These are phyloP conservation scores for Apostasia shenzhenica DNA, from an alignment of 106 monocot genomes.

Conservation along the genomic window DNA sequence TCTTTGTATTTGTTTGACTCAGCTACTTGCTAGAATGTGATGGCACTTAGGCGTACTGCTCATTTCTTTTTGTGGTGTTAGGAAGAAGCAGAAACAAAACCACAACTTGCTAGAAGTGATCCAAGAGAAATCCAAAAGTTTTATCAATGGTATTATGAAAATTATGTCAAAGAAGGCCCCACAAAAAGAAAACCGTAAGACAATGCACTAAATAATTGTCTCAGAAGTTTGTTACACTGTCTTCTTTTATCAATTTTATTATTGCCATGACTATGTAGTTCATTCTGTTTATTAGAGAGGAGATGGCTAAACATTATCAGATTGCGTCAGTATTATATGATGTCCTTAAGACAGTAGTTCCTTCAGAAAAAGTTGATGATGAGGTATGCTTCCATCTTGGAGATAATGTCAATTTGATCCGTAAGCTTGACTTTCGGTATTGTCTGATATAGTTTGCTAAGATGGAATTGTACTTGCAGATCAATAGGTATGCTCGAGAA, in stretches of 20 bases:
- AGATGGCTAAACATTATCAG: conserved; percentile 91
- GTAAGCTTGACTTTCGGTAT: background rate
- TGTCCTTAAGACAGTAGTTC: conserved; percentile 76
- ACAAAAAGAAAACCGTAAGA: conserved; percentile 62
- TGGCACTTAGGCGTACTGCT: too few relatives aligned
- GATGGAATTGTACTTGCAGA: conserved; percentile 32
- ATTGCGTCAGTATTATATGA: conserved; percentile 91
- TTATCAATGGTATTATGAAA: conserved; percentile 66
- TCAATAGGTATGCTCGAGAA: conserved; percentile 63
- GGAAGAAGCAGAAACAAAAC: conserved; percentile 70
- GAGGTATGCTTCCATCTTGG: conserved; percentile 34
- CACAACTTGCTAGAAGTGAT: conserved; percentile 46
- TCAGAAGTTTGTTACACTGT: too few relatives aligned
- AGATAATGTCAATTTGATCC: background rate
- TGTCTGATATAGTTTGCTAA: conserved; percentile 1
- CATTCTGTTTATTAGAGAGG: conserved; percentile 46
- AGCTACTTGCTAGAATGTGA: background rate
- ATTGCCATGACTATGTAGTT: background rate
- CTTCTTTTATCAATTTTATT: conserved; percentile 1
- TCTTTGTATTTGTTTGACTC: background rate
- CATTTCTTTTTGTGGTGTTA: conserved; percentile 14
- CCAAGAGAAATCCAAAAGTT: conserved; percentile 81
- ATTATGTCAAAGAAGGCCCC: conserved; percentile 51
- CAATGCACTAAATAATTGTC: background rate
- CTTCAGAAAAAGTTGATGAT: conserved; percentile 51